phyloP scores from a whole-genome alignment of 257 asterid species.

The Ilex aquifolium region DNA sequence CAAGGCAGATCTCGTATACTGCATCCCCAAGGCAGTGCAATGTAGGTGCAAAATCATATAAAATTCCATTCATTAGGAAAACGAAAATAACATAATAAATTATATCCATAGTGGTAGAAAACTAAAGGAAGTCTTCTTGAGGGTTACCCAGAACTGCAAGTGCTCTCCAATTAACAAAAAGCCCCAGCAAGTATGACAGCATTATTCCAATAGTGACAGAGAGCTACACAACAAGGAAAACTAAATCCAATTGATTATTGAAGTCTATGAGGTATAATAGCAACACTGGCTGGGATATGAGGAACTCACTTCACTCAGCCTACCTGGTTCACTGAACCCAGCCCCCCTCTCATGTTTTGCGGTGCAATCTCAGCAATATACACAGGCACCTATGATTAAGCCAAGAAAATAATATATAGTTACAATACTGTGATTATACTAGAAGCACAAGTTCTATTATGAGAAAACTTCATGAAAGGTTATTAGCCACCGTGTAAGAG shows the following conservation, averaged over 20 bases:
- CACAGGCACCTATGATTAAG: constrained; percentile 66
- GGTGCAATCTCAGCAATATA: constrained; percentile 97
- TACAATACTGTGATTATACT: not conserved
- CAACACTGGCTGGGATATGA: not conserved
- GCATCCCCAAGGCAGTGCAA: too few species aligned
- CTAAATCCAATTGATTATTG: constrained; percentile 3
- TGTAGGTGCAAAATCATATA: too few species aligned
- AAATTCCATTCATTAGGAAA: not conserved
- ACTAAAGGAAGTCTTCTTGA: constrained; percentile 7
- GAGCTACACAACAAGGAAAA: constrained; percentile 41
- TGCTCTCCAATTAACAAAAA: constrained; percentile 71
- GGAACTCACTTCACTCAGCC: constrained; percentile 1
- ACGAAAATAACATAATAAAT: constrained; percentile 3
- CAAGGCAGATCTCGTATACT: too few species aligned
- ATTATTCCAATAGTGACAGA: constrained; percentile 86
- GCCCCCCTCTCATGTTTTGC: constrained; percentile 69
- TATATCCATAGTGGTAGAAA: not conserved
- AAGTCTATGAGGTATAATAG: constrained; percentile 2
- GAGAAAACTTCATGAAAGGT: constrained; percentile 12
- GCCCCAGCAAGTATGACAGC: constrained; percentile 79
- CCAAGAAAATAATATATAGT: constrained; percentile 3
- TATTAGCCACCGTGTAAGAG: constrained; percentile 59
- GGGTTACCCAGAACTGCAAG: constrained; percentile 87
- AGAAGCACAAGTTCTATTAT: not conserved
- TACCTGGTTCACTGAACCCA: constrained; percentile 96